Percentiles rank a stretch among this genome's conserved stretches.
These are phyloP conservation scores for Nakaseomyces uthaithaninus DNA, from an alignment of 1,139 yeast species.

Conservation along the genomic window DNA sequence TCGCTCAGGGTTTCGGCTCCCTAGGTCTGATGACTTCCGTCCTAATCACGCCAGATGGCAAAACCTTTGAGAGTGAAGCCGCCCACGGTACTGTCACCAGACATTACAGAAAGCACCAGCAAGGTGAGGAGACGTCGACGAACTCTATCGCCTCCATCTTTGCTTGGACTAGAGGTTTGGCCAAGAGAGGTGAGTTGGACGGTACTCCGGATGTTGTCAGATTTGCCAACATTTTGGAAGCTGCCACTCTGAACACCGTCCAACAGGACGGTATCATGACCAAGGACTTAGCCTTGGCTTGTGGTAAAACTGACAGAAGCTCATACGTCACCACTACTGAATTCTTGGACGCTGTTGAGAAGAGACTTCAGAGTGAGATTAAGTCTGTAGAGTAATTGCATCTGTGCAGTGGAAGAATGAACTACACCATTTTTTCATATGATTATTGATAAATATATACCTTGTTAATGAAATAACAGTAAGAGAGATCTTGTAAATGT, in stretches of 20 bases:
- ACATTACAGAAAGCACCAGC: conserved; percentile 77
- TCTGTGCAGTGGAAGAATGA: too few species aligned
- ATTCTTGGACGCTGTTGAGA: conserved; percentile 64
- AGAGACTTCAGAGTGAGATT: conserved; percentile 30
- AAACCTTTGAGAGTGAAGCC: conserved; percentile 75
- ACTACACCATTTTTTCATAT: too few species aligned
- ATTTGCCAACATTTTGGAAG: conserved; percentile 59
- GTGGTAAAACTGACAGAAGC: conserved; percentile 57
- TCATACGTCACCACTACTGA: conserved; percentile 69
- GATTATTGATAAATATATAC: too few species aligned
- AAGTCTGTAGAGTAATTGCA: conserved; percentile 20
- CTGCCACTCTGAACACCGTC: conserved; percentile 65
- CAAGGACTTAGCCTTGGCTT: conserved; percentile 70
- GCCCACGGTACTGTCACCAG: conserved; percentile 86
- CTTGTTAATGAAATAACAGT: too few species aligned
- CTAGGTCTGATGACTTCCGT: conserved; percentile 80
- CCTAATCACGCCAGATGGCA: conserved; percentile 78
- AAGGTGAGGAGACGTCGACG: conserved; percentile 77
- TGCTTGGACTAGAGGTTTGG: conserved; percentile 81
- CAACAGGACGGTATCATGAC: conserved; percentile 72
- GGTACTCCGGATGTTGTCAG: conserved; percentile 59
- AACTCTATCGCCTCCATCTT: conserved; percentile 79
- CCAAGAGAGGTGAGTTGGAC: conserved; percentile 73
- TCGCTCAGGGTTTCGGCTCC: conserved; percentile 82
- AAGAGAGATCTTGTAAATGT: too few species aligned